These are phyloP conservation scores for Arachis monticola DNA, from an alignment of 331 rosid genomes.

Conservation along the genomic window DNA sequence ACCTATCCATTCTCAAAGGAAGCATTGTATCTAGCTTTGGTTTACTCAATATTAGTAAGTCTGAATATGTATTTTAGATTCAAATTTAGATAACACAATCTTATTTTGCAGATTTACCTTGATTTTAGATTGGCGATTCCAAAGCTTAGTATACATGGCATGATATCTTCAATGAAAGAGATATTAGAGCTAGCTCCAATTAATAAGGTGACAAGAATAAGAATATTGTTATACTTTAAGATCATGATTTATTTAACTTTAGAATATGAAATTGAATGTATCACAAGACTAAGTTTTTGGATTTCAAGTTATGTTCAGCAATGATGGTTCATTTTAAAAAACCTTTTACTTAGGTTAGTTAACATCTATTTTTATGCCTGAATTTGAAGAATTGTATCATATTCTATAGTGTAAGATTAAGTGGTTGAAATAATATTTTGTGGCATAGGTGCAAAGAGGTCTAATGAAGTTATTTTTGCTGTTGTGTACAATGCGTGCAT, in stretches of 20 bases:
- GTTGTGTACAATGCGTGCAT: conserved; percentile 75
- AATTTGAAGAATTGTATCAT: conserved; percentile 12
- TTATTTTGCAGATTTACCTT: conserved; percentile 71
- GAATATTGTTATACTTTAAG: conserved; percentile 16
- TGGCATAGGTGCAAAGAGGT: conserved; percentile 74
- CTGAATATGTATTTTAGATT: conserved; percentile 33
- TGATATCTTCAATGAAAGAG: conserved; percentile 86
- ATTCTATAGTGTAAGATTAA: not conserved
- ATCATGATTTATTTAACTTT: not conserved
- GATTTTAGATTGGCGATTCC: conserved; percentile 93
- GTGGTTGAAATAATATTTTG: not conserved
- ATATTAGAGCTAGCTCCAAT: conserved; percentile 84
- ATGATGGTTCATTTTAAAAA: conserved; percentile 89
- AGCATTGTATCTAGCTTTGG: conserved; percentile 89
- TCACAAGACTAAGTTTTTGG: conserved; percentile 35
- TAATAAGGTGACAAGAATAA: conserved; percentile 65
- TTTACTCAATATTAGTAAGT: conserved; percentile 52
- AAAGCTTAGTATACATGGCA: conserved; percentile 88
- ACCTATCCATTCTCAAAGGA: conserved; percentile 85
- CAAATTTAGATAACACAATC: conserved; percentile 3
- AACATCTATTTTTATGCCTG: conserved; percentile 5
- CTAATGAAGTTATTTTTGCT: conserved; percentile 79
- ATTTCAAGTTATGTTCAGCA: conserved; percentile 98
- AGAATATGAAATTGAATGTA: conserved; percentile 20
- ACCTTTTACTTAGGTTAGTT: conserved; percentile 85